These are phyloP conservation scores for Zymoseptoria passerinii DNA, from an alignment of 2,329 filamentous ascomycete genomes.

Conservation along the genomic window DNA sequence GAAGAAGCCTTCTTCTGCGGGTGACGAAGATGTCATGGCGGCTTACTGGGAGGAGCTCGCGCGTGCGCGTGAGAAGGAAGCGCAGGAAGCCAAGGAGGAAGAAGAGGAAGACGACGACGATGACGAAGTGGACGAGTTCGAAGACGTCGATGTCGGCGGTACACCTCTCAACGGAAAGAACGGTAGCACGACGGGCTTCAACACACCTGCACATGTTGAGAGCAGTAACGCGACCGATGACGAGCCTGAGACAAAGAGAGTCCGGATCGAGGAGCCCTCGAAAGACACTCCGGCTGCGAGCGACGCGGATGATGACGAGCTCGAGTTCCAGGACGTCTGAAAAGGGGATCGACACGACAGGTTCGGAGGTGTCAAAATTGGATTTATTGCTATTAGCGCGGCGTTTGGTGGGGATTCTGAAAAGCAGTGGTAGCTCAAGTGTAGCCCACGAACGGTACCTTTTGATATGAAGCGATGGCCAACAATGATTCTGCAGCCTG, in stretches of 20 bases:
- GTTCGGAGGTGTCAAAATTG: background rate
- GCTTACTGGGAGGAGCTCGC: slow-evolving; percentile 61
- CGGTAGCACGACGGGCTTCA: slow-evolving; percentile 25
- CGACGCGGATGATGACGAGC: slow-evolving; percentile 40
- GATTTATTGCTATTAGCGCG: slow-evolving; percentile 4
- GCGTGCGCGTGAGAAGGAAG: slow-evolving; percentile 46
- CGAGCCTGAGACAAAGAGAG: slow-evolving; percentile 50
- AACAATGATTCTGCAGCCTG: too few relatives aligned
- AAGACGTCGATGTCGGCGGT: slow-evolving; percentile 44
- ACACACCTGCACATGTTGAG: slow-evolving; percentile 19
- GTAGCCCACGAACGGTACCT: background rate
- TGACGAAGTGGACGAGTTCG: slow-evolving; percentile 45
- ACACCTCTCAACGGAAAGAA: slow-evolving; percentile 22
- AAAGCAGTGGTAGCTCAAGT: background rate
- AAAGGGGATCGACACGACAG: background rate
- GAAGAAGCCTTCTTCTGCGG: slow-evolving; percentile 24
- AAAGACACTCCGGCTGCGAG: slow-evolving; percentile 31
- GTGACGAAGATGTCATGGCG: slow-evolving; percentile 52
- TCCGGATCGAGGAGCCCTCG: slow-evolving; percentile 45
- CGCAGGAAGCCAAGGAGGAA: slow-evolving; percentile 36
- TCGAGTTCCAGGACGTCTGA: slow-evolving; percentile 40
- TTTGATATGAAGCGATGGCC: too few relatives aligned
- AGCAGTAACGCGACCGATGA: slow-evolving; percentile 31
- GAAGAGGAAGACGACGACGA: slow-evolving; percentile 46
- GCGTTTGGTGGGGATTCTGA: slow-evolving; percentile 1